phyloP scores from a whole-genome alignment of 1,139 yeast species.

The Debaryomyces coudertii region DNA sequence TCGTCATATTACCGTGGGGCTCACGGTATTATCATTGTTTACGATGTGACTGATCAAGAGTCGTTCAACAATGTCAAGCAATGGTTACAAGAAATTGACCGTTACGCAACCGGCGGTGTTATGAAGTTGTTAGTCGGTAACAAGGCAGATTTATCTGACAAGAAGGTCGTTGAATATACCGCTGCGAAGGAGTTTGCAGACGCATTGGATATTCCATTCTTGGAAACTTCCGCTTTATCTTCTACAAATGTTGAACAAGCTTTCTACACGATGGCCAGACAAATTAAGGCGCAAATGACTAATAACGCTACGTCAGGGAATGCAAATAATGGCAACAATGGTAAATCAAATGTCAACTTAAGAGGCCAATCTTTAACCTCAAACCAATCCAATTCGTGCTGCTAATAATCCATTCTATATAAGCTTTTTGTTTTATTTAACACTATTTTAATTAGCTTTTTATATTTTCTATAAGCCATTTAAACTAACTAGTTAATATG shows the following conservation, averaged over 20 bases:
- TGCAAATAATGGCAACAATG: conserved; percentile 39
- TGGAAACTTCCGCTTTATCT: conserved; percentile 95
- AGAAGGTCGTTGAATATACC: conserved; percentile 93
- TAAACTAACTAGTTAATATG: conserved; percentile 6
- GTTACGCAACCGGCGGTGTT: conserved; percentile 97
- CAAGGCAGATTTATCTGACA: conserved; percentile 92
- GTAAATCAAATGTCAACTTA: conserved; percentile 78
- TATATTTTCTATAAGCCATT: conserved; percentile 5
- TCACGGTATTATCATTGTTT: conserved; percentile 96
- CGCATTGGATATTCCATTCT: conserved; percentile 90
- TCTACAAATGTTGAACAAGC: conserved; percentile 98
- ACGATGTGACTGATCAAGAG: conserved; percentile 98
- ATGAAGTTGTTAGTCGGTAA: conserved; percentile 95
- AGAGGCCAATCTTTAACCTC: conserved; percentile 85
- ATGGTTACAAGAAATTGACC: conserved; percentile 98
- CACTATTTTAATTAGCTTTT: conserved; percentile 6
- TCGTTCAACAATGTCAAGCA: conserved; percentile 96
- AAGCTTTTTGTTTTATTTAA: conserved; percentile 3
- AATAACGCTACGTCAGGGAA: conserved; percentile 52
- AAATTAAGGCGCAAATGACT: conserved; percentile 95
- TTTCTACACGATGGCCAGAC: conserved; percentile 97
- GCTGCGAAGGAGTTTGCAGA: conserved; percentile 98
- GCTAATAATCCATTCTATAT: conserved; percentile 42
- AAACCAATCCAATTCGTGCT: conserved; percentile 73
- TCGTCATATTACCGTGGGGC: conserved; percentile 98